Conservation (phyloP, 345 rosid genomes). For the Syzygium jambos region DNA sequence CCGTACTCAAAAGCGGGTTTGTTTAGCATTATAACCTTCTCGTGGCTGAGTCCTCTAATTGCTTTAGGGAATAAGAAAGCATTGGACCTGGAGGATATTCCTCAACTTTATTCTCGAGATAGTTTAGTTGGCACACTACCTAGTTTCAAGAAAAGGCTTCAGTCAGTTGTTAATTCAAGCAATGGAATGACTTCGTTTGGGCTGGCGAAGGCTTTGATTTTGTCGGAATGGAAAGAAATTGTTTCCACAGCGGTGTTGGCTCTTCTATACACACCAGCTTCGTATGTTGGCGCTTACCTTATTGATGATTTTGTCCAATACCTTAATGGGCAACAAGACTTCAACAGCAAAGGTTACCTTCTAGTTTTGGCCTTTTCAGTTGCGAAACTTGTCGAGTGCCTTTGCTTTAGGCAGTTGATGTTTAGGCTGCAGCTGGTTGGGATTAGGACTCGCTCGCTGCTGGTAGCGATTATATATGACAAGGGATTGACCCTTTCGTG, state of each 20-base stretch:
- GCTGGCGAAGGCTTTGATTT: slow-evolving; percentile 38
- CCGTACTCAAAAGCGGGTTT: slow-evolving; percentile 13
- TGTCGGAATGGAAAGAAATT: slow-evolving; percentile 35
- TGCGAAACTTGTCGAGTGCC: slow-evolving; percentile 51
- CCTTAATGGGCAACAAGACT: slow-evolving; percentile 35
- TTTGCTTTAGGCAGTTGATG: slow-evolving; percentile 45
- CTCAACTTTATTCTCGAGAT: slow-evolving; percentile 42
- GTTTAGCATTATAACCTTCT: slow-evolving; percentile 24
- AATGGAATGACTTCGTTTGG: slow-evolving; percentile 27
- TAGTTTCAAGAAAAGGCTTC: slow-evolving; percentile 28
- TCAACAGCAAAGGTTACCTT: slow-evolving; percentile 42
- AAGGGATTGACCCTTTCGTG: slow-evolving; percentile 53
- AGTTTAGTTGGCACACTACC: slow-evolving; percentile 30
- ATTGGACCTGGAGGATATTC: slow-evolving; percentile 53
- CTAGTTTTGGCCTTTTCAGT: slow-evolving; percentile 37
- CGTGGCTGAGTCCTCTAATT: slow-evolving; percentile 54
- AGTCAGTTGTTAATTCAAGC: slow-evolving; percentile 11
- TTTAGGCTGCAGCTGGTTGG: slow-evolving; percentile 46
- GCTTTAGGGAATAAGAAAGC: slow-evolving; percentile 45
- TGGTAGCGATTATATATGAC: slow-evolving; percentile 46
- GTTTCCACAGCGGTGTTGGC: slow-evolving; percentile 31
- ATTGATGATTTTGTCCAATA: slow-evolving; percentile 52
- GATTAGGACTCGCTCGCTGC: slow-evolving; percentile 32
- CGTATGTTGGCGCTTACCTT: slow-evolving; percentile 54
- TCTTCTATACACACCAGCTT: slow-evolving; percentile 24